phyloP scores from a whole-genome alignment of 1,139 yeast genomes.

The Hemisphaericaspora lyxosophila region DNA sequence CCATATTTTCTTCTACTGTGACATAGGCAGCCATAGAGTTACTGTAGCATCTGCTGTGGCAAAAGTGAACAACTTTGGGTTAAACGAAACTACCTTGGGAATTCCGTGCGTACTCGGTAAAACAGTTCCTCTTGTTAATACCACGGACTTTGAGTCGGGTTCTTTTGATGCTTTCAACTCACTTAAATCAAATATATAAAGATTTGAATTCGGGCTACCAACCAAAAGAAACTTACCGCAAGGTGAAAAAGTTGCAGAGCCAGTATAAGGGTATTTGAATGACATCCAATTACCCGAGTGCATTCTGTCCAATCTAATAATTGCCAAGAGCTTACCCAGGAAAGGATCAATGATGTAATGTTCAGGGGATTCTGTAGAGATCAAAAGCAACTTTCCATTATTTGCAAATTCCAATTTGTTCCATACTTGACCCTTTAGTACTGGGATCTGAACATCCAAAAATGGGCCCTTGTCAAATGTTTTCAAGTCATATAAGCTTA shows the following conservation, averaged over 20 bases:
- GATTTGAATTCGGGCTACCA: constrained; percentile 57
- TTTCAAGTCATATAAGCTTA: constrained; percentile 62
- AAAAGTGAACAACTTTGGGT: constrained; percentile 73
- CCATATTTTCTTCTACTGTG: not conserved
- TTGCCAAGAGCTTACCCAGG: constrained; percentile 58
- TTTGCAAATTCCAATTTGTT: constrained; percentile 78
- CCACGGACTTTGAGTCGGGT: constrained; percentile 3
- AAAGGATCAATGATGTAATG: constrained; percentile 74
- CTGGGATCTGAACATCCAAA: constrained; percentile 34
- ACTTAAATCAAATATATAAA: constrained; percentile 64
- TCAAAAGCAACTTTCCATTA: constrained; percentile 71
- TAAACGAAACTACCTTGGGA: constrained; percentile 69
- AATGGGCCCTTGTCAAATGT: constrained; percentile 59
- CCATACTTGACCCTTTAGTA: constrained; percentile 44
- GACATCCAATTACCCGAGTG: constrained; percentile 23
- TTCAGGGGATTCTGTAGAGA: constrained; percentile 54
- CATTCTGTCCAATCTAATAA: constrained; percentile 32
- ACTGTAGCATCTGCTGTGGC: constrained; percentile 76
- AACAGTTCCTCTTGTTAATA: constrained; percentile 15
- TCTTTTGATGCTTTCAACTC: constrained; percentile 28
- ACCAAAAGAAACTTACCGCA: constrained; percentile 74
- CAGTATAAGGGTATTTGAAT: constrained; percentile 52
- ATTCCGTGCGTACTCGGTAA: constrained; percentile 30
- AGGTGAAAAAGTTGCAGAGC: constrained; percentile 72
- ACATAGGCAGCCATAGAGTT: constrained; percentile 38